Base-by-base conservation (phyloP, 192 early-diverging fungal species). In the Rhizophagus clarus region DNA sequence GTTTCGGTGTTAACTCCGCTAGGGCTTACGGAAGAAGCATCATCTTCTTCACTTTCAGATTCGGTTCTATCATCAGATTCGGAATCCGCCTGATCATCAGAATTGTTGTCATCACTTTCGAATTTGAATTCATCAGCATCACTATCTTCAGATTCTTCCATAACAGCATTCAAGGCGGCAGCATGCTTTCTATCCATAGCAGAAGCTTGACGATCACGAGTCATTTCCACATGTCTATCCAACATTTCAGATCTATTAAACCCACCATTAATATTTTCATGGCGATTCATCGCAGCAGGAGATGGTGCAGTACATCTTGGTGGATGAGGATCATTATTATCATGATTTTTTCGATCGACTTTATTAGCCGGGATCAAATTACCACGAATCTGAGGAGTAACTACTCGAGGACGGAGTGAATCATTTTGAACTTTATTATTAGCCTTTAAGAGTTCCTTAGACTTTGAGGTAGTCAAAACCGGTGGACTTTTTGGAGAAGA, bases 71-170 rank as follows among this genome's bases (percentile, higher is more conserved):
- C 45, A 9, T 74, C 72, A 2, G 12, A 56, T 20, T 49, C 45
- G 61, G 71, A 72, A 22, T 47, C 37, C 7, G 24, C 37, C 6
- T 72, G 70, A 45, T 72, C 37, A 72, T 72, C 37, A 20, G 71
- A 45, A n/a, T 10, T 49, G 2, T 17, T 17, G 1, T 3, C 31
- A 15, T 72, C 71, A 47, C 0, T 12, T 14, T 72, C 37, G 29
- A 42, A 42, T 12, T 24, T 22, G 28, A 60, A 61, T 22, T 74
- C 56, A 11, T 74, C 73, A 22, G 0, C 28, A 6, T 74, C 73
- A 24, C 73, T 74, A 56, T 74, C 73, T 20, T 74, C 73, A 60
- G 77, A 68, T 64, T 78, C 63, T 69, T 78, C 77, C 77, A 67
- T 78, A 4, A 78, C 24, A 34, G 3, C 34, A 24, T 68, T 37